Base-by-base conservation (phyloP, 202 grass and related monocot genomes). In the Carex sylvatica region DNA sequence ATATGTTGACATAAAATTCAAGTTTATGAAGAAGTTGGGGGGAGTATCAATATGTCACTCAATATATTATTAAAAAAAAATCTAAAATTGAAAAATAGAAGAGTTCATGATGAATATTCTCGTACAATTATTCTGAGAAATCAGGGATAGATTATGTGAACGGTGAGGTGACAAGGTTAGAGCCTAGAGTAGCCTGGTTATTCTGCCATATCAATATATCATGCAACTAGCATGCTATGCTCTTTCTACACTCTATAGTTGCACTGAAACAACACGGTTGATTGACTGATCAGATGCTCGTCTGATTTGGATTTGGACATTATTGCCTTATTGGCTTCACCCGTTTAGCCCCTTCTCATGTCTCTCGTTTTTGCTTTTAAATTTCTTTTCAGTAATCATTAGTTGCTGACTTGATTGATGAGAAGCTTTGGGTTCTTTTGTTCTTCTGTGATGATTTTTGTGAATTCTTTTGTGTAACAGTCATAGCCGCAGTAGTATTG, bases 311-410 rank as follows among this genome's bases (percentile, higher is more conserved):
- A 65, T 66, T 33, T 77, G 12, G 8, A 59, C 15, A 77, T 77
- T 77, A 59, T 58, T 54, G 16, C 8, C 59, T 61, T 24, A 9
- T 22, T 23, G 59, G 59, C 60, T 12, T 49, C n/a, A 52, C 70
- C 36, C 3, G 0, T 19, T 22, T 31, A 73, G 22, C 49, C 7
- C 61, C 40, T 74, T 74, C 9, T 65, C 28, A 2, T 31, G 5
- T 81, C 1, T 75, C 40, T 69, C 62, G 18, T 16, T 11, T 22
- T 16, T 71, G 62, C 83, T 40, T 44, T 49, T 54, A 80, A 64
- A 9, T 83, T 94, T 91, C 87, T 65, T 91, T 97, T 91, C 86
- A 13, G 76, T 59, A 92, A 97, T 97, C 84, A 97, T 94, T 92
- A 82, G 87, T 64, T 73, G 65, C 78, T 91, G 90, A 89, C 91